These are phyloP conservation scores for Pelargonium nanum DNA, from an alignment of 345 rosid genomes.

Conservation along the genomic window DNA sequence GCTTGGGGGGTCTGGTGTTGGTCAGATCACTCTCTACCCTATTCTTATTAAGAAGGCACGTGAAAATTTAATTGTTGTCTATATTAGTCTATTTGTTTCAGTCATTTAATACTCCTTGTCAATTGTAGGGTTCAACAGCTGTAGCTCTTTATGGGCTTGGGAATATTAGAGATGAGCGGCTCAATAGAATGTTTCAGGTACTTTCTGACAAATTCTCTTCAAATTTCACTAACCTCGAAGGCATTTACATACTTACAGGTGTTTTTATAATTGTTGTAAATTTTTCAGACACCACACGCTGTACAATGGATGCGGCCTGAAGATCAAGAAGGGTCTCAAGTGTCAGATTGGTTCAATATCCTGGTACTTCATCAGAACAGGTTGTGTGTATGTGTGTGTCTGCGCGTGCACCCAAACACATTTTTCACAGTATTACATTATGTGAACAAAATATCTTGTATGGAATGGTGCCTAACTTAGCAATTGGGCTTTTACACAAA, in stretches of 20 bases:
- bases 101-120: conserved; percentile 8
- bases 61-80: conserved; percentile 9
- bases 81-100: conserved; percentile 3
- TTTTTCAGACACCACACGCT: conserved; percentile 87
- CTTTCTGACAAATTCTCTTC: conserved; percentile 1
- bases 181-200: conserved; percentile 98
- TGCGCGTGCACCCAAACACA: background rate
- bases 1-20: conserved; percentile 99
- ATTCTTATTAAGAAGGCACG: conserved; percentile 84
- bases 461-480: background rate
- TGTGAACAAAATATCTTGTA: background rate
- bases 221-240: background rate
- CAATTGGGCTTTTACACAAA: background rate
- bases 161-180: conserved; percentile 94
- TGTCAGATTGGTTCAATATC: conserved; percentile 95
- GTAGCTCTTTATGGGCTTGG: conserved; percentile 98
- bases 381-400: conserved; percentile 23
- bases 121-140: conserved; percentile 72
- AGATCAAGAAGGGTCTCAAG: conserved; percentile 70
- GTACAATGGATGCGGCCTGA: conserved; percentile 99
- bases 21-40: conserved; percentile 81
- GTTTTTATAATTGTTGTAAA: too few relatives aligned
- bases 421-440: background rate
- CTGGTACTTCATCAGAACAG: conserved; percentile 98
- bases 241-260: background rate